Evolutionary conservation across 1,284 basidiomycete species (phyloP).

Genomic region (Apiotrichum akiyoshidainum): DNA sequence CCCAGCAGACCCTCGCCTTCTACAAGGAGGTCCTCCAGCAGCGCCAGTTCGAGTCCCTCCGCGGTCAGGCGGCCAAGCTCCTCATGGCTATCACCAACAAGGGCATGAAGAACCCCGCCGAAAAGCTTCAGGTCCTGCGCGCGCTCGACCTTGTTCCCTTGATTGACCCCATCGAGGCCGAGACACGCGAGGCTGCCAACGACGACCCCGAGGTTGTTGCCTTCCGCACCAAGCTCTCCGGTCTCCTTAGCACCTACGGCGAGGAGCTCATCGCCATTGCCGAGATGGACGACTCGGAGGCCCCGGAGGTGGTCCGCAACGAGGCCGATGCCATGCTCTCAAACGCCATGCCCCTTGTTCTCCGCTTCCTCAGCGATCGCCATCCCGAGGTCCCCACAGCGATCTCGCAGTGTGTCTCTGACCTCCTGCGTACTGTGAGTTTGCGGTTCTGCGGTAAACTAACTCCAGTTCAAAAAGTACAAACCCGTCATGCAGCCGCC

Average conservation of each 20-base stretch:
- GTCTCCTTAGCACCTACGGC: constrained; percentile 77
- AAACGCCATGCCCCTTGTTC: constrained; percentile 72
- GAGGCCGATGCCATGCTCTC: constrained; percentile 69
- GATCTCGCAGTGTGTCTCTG: constrained; percentile 74
- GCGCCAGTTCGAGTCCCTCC: constrained; percentile 64
- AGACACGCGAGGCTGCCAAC: constrained; percentile 65
- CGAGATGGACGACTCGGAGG: constrained; percentile 51
- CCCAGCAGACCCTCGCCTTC: constrained; percentile 79
- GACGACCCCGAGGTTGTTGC: constrained; percentile 70
- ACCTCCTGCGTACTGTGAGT: constrained; percentile 70
- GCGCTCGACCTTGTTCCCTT: constrained; percentile 81
- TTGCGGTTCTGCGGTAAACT: not conserved
- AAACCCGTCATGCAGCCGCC: constrained; percentile 13
- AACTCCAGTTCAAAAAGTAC: constrained; percentile 30
- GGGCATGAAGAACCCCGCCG: constrained; percentile 85
- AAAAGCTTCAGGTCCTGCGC: constrained; percentile 87
- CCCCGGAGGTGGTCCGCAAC: constrained; percentile 60
- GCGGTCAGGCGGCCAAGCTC: constrained; percentile 76
- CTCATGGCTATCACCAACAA: constrained; percentile 81
- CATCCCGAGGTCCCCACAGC: constrained; percentile 83
- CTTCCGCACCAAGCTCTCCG: constrained; percentile 85
- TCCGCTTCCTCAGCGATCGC: constrained; percentile 85
- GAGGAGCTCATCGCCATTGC: constrained; percentile 78
- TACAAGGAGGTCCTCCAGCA: constrained; percentile 84
- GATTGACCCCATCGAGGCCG: constrained; percentile 71